These are phyloP conservation scores for Sistotremastrum suecicum DNA, from an alignment of 768 basidiomycete species.

Conservation along the genomic window DNA sequence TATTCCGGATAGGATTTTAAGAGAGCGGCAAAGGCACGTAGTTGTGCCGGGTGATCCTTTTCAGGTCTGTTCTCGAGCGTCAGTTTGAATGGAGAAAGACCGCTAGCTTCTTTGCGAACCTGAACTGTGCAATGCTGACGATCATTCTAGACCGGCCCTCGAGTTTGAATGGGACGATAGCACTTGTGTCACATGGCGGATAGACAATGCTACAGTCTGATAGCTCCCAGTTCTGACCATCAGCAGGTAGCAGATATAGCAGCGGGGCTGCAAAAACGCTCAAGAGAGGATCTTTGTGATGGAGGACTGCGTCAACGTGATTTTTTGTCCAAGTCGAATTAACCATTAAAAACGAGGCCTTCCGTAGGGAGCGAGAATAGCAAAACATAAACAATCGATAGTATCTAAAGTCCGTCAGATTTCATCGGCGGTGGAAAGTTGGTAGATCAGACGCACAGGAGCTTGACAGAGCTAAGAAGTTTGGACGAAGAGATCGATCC, in stretches of 20 bases:
- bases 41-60: conserved; percentile 79
- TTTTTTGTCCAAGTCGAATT: conserved; percentile 92
- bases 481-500: conserved; percentile 38
- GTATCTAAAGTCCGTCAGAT: conserved; percentile 36
- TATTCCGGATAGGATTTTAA: conserved; percentile 48
- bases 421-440: neutral
- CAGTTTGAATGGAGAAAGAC: neutral
- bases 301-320: conserved; percentile 67
- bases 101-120: conserved; percentile 30
- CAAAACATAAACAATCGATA: conserved; percentile 79
- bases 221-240: conserved; percentile 11
- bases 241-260: conserved; percentile 6
- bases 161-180: conserved; percentile 44
- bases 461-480: conserved; percentile 44
- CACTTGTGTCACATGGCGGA: conserved; percentile 82
- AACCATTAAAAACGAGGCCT: conserved; percentile 72
- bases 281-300: conserved; percentile 35
- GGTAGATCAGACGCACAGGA: conserved; percentile 31
- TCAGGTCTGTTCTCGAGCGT: conserved; percentile 48
- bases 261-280: conserved; percentile 25
- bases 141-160: conserved; percentile 47
- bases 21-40: conserved; percentile 52
- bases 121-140: conserved; percentile 85
- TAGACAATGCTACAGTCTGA: conserved; percentile 41
- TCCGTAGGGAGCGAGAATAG: conserved; percentile 62